These are phyloP conservation scores for Lanmaoa pseudosensibilis DNA, from an alignment of 768 basidiomycete genomes.

Conservation along the genomic window DNA sequence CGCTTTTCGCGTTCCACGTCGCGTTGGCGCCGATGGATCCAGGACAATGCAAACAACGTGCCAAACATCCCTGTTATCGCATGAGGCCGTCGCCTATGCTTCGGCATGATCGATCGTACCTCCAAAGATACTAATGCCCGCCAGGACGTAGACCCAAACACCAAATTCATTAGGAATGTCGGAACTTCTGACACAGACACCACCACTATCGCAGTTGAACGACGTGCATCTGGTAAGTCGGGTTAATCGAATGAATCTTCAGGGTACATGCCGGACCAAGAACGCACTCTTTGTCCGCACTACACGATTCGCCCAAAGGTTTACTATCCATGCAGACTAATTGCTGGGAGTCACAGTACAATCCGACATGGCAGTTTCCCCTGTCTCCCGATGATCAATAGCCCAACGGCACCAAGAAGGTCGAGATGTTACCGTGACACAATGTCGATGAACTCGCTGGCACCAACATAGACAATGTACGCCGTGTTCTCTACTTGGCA, in stretches of 20 bases:
- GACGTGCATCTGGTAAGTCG: constrained; percentile 57
- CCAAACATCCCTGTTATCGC: constrained; percentile 64
- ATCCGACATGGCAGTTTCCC: constrained; percentile 68
- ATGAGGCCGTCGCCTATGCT: not conserved
- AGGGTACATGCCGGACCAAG: not conserved
- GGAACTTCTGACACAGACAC: constrained; percentile 62
- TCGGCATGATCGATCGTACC: constrained; percentile 44
- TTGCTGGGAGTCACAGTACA: constrained; percentile 71
- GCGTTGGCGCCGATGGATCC: constrained; percentile 70
- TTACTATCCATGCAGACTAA: constrained; percentile 61
- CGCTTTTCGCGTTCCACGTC: constrained; percentile 80
- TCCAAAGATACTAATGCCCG: constrained; percentile 68
- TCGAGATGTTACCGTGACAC: constrained; percentile 62
- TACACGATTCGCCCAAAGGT: constrained; percentile 56
- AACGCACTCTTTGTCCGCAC: constrained; percentile 57
- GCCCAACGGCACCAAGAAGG: not conserved
- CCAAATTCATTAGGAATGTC: constrained; percentile 62
- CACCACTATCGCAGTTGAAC: constrained; percentile 66
- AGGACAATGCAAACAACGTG: constrained; percentile 65
- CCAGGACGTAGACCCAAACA: constrained; percentile 69
- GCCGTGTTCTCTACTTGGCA: constrained; percentile 79
- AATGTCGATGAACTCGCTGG: constrained; percentile 68
- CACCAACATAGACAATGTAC: constrained; percentile 65
- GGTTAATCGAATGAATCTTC: constrained; percentile 33
- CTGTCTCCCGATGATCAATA: constrained; percentile 33